phyloP scores from a whole-genome alignment of 2,329 filamentous ascomycete genomes.

The Massarina eburnea region DNA sequence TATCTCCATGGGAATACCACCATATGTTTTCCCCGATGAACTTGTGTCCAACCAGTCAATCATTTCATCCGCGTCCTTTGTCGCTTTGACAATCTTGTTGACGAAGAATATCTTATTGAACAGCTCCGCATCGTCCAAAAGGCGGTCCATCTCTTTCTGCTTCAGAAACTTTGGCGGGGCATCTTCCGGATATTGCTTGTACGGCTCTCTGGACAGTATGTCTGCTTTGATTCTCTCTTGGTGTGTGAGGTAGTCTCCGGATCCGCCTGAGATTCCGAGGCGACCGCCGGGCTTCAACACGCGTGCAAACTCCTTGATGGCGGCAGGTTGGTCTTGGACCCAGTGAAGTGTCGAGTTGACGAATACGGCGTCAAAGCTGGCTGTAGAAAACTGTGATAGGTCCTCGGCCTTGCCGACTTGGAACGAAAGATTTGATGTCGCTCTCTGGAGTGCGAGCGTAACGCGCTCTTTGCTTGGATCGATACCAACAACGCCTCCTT shows the following conservation, averaged over 20 bases:
- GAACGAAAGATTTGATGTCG: constrained; percentile 17
- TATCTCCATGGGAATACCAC: constrained; percentile 31
- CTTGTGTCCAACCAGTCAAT: constrained; percentile 37
- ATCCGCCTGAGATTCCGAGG: constrained; percentile 10
- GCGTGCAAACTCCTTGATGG: constrained; percentile 5
- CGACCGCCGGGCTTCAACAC: constrained; percentile 22
- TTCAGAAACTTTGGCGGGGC: constrained; percentile 25
- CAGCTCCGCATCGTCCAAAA: constrained; percentile 24
- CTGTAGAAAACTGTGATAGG: constrained; percentile 20
- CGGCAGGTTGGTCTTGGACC: not conserved
- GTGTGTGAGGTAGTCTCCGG: constrained; percentile 5
- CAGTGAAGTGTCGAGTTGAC: constrained; percentile 3
- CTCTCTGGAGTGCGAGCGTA: constrained; percentile 4
- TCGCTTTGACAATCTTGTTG: constrained; percentile 26
- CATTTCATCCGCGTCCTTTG: constrained; percentile 24
- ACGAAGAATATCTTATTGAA: constrained; percentile 15
- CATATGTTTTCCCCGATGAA: constrained; percentile 37
- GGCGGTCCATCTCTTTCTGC: constrained; percentile 16
- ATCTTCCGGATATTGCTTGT: constrained; percentile 21
- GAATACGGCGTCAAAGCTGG: constrained; percentile 23
- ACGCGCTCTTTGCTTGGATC: constrained; percentile 39
- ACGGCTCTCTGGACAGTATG: constrained; percentile 26
- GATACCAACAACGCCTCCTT: constrained; percentile 25
- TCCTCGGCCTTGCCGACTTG: constrained; percentile 25
- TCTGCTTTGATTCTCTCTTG: constrained; percentile 14